These are phyloP conservation scores for Colletotrichum orbiculare DNA, from an alignment of 2,329 filamentous ascomycete species.

Conservation along the genomic window DNA sequence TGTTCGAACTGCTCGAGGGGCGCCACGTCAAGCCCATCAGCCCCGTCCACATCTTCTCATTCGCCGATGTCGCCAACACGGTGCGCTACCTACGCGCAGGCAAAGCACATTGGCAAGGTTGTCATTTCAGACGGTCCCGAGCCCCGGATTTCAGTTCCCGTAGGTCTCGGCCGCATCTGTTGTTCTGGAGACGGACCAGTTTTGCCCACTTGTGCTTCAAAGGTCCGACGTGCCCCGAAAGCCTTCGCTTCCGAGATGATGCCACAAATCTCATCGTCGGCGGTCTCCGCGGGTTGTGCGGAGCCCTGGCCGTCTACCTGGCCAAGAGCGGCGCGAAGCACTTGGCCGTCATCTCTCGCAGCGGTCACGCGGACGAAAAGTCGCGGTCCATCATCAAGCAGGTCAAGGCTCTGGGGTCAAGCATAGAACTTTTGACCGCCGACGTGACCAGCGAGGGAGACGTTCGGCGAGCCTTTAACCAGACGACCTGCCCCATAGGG, in stretches of 20 bases:
- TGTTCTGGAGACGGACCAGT: not conserved
- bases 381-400: constrained; percentile 40
- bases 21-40: too few relatives aligned
- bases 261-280: constrained; percentile 51
- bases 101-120: constrained; percentile 56
- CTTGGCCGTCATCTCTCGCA: constrained; percentile 44
- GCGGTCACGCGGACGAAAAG: constrained; percentile 43
- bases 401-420: constrained; percentile 31
- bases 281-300: constrained; percentile 50
- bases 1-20: too few relatives aligned
- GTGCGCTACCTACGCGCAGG: too few relatives aligned
- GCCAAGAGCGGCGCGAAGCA: constrained; percentile 47
- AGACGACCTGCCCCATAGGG: constrained; percentile 19
- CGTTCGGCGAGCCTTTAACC: constrained; percentile 41
- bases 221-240: constrained; percentile 11
- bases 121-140: constrained; percentile 38
- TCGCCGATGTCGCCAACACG: too few relatives aligned
- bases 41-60: too few relatives aligned
- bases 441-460: constrained; percentile 37
- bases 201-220: not conserved
- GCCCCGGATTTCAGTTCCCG: not conserved
- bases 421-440: constrained; percentile 28
- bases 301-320: constrained; percentile 47
- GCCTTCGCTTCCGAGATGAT: constrained; percentile 36
- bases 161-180: not conserved